Percentiles rank a stretch among this genome's conserved stretches.
Conservation (phyloP, 345 rosid genomes). For the Carallia pectinifolia region DNA sequence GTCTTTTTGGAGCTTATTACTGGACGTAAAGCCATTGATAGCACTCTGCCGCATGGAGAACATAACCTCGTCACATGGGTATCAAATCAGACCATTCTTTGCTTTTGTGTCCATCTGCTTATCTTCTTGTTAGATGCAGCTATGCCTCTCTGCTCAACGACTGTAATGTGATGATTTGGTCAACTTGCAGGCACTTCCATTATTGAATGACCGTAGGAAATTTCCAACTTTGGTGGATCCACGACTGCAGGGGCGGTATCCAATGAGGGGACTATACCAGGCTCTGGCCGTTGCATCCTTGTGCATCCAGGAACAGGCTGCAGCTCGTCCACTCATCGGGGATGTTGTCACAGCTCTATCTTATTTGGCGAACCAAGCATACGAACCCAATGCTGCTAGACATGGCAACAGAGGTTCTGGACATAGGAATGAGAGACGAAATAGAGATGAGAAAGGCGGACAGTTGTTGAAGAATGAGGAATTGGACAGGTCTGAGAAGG, state of each 20-base stretch:
- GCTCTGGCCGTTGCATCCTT: constrained; percentile 6
- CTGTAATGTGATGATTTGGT: background rate
- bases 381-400: constrained; percentile 45
- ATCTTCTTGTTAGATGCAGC: background rate
- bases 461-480: constrained; percentile 65
- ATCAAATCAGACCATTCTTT: constrained; percentile 8
- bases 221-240: constrained; percentile 1
- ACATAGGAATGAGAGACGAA: constrained; percentile 53
- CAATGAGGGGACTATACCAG: constrained; percentile 8
- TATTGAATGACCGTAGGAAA: constrained; percentile 3
- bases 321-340: constrained; percentile 50
- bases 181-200: constrained; percentile 5
- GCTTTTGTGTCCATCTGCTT: background rate
- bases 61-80: constrained; percentile 99
- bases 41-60: constrained; percentile 81
- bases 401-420: constrained; percentile 32
- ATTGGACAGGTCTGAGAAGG: constrained; percentile 78
- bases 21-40: constrained; percentile 91
- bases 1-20: constrained; percentile 93
- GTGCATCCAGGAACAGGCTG: constrained; percentile 9
- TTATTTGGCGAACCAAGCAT: constrained; percentile 80
- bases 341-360: constrained; percentile 97
- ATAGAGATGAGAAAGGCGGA: constrained; percentile 54
- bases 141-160: constrained; percentile 2
- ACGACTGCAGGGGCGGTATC: background rate